Conservation (phyloP, 106 monocot species). For the Hemerocallis citrina region DNA sequence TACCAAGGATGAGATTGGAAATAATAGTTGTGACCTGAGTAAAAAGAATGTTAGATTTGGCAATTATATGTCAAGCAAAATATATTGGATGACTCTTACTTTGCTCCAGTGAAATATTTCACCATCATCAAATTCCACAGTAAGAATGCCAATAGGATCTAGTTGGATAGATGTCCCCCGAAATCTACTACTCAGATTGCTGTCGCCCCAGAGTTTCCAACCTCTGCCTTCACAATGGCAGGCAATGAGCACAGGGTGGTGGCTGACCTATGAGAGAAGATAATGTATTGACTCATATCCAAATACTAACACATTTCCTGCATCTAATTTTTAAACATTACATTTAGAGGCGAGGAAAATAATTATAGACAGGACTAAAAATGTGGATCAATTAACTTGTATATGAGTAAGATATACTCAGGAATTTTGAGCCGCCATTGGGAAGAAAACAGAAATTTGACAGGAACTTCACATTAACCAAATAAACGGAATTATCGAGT, state of each 20-base stretch:
- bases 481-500: too few species aligned
- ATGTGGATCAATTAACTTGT: background rate
- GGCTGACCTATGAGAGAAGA: too few species aligned
- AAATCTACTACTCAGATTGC: conserved; percentile 65
- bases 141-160: conserved; percentile 71
- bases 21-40: conserved; percentile 60
- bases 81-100: conserved; percentile 12
- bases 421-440: too few species aligned
- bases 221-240: conserved; percentile 87
- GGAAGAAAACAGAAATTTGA: too few species aligned
- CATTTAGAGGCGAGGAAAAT: background rate
- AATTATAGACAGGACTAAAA: background rate
- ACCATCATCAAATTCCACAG: conserved; percentile 87
- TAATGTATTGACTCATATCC: conserved; percentile 54
- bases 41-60: background rate
- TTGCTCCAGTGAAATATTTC: conserved; percentile 86
- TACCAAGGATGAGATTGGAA: conserved; percentile 74
- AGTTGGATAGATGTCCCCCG: conserved; percentile 86
- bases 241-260: conserved; percentile 83
- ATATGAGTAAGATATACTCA: too few species aligned
- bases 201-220: conserved; percentile 88
- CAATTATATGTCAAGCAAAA: background rate
- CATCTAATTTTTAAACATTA: conserved; percentile 16
- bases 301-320: conserved; percentile 26
- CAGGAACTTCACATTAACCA: too few species aligned